Conservation (phyloP, 139 green algal genomes). For the Chlorella sp. region DNA sequence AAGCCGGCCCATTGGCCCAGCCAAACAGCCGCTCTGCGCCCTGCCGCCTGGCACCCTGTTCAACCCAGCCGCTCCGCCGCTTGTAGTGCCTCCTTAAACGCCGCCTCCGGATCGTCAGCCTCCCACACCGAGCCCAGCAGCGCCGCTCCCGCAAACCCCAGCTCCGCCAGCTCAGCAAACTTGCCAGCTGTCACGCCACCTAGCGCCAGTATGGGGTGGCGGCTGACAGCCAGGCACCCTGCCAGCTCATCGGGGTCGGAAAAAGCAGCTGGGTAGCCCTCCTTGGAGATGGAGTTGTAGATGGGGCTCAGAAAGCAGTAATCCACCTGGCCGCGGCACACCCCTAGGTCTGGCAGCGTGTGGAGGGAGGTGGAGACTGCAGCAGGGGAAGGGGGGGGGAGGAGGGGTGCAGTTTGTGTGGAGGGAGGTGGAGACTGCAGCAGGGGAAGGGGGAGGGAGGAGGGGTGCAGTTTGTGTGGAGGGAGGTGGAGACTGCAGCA, state of each 20-base stretch:
- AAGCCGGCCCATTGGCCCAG: no score
- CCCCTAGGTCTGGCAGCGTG: conserved; percentile 8
- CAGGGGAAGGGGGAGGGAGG: neutral
- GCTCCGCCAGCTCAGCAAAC: conserved; percentile 32
- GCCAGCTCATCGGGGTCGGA: conserved; percentile 26
- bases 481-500: no score
- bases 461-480: no score
- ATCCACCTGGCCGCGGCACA: conserved; percentile 38
- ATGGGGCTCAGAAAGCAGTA: conserved; percentile 70
- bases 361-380: conserved; percentile 52
- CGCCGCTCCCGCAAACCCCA: conserved; percentile 64
- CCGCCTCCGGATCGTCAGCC: conserved; percentile 44
- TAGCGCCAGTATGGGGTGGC: conserved; percentile 53
- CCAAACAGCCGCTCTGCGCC: no score
- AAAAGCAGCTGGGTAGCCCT: conserved; percentile 42
- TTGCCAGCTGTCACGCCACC: conserved; percentile 50
- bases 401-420: no score
- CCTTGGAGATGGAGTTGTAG: conserved; percentile 68
- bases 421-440: neutral
- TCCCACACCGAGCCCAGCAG: conserved; percentile 62
- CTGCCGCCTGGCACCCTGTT: neutral
- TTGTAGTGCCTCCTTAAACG: neutral
- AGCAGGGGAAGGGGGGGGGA: neutral
- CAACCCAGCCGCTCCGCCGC: neutral
- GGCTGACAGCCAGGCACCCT: conserved; percentile 2